Conservation (phyloP, 768 basidiomycete genomes). For the Leccinum sublutescens region DNA sequence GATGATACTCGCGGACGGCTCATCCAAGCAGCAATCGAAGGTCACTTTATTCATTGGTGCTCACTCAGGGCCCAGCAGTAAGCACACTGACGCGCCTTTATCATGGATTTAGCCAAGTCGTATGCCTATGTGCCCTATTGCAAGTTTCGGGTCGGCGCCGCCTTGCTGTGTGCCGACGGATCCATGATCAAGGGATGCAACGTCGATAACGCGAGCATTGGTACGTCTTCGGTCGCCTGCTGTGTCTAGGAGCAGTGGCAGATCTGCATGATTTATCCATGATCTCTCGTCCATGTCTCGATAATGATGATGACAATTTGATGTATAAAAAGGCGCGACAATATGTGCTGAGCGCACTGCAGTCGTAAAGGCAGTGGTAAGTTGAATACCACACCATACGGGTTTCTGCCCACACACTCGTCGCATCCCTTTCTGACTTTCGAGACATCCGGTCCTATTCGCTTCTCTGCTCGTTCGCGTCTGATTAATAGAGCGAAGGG, state of each 20-base stretch:
- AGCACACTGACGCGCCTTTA: not conserved
- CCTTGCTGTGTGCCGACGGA: constrained; percentile 69
- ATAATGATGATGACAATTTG: not conserved
- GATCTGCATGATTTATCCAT: not conserved
- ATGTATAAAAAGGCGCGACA: constrained; percentile 59
- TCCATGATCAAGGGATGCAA: constrained; percentile 82
- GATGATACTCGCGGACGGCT: constrained; percentile 45
- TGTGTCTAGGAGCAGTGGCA: not conserved
- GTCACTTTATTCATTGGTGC: not conserved
- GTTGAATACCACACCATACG: constrained; percentile 23
- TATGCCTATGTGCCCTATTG: constrained; percentile 83
- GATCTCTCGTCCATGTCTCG: not conserved
- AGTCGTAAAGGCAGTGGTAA: constrained; percentile 88
- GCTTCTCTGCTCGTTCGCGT: not conserved
- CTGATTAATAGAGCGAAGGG: constrained; percentile 67
- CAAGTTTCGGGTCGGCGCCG: constrained; percentile 93
- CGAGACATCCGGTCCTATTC: not conserved
- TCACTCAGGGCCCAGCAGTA: not conserved
- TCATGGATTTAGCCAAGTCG: constrained; percentile 52
- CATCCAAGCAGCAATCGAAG: constrained; percentile 48
- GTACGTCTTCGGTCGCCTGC: constrained; percentile 41
- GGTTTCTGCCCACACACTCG: not conserved
- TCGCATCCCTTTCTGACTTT: not conserved
- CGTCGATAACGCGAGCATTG: constrained; percentile 92
- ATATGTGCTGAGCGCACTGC: constrained; percentile 97